A percentile compares a stretch with the other conserved stretches of the same genome.
These are phyloP conservation scores for Zymoseptoria tritici DNA, from an alignment of 2,329 filamentous ascomycete species.

Conservation along the genomic window DNA sequence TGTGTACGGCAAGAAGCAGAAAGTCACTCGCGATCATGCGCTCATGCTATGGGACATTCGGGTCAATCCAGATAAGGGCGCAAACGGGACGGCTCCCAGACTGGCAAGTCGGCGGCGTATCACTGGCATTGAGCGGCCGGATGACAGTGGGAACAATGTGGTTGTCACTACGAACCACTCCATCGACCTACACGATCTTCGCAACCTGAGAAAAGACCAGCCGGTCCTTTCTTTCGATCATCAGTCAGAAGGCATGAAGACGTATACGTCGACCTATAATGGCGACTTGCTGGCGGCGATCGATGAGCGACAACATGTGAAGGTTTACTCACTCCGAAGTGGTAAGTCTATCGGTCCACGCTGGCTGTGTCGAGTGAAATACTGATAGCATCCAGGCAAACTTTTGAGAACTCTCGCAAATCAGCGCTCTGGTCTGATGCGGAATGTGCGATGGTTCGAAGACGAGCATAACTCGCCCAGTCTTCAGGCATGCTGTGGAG, in stretches of 20 bases:
- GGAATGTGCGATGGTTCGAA: background rate
- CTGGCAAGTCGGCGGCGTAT: constrained; percentile 5
- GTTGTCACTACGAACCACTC: constrained; percentile 12
- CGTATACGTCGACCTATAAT: constrained; percentile 1
- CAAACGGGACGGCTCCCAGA: constrained; percentile 2
- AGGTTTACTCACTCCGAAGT: constrained; percentile 18
- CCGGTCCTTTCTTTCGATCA: constrained; percentile 9
- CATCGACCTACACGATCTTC: constrained; percentile 16
- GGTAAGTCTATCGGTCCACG: constrained; percentile 15
- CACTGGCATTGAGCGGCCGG: constrained; percentile 5
- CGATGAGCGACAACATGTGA: constrained; percentile 16
- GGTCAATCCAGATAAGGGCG: background rate
- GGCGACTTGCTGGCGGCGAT: constrained; percentile 16
- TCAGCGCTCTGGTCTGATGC: background rate
- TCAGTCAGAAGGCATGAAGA: constrained; percentile 1
- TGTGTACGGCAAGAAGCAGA: background rate
- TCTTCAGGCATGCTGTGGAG: background rate
- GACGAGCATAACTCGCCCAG: background rate
- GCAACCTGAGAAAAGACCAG: constrained; percentile 5
- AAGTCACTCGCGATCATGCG: constrained; percentile 1
- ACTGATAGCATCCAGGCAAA: background rate
- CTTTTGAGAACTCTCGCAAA: background rate
- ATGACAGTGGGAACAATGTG: constrained; percentile 7
- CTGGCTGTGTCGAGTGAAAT: background rate
- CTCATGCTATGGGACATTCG: constrained; percentile 15